phyloP scores from a whole-genome alignment of 345 rosid species.

The Noccaea caerulescens region DNA sequence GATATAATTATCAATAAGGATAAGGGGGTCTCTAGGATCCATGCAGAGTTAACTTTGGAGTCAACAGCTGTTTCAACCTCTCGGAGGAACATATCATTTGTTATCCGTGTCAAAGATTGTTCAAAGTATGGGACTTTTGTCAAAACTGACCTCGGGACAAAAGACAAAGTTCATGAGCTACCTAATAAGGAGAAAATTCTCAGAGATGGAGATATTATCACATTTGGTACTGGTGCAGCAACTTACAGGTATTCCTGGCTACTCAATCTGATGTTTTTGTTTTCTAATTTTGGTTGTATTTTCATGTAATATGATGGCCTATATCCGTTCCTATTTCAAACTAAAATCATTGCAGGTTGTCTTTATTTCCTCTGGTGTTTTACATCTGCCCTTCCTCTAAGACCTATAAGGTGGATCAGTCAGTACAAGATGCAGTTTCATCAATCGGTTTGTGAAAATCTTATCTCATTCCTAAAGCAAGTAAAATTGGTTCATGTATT shows the following conservation, averaged over 20 bases:
- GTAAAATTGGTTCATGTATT: constrained; percentile 3
- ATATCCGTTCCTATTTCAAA: not conserved
- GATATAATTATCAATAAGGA: constrained; percentile 77
- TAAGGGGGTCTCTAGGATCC: constrained; percentile 88
- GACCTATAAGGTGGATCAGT: constrained; percentile 45
- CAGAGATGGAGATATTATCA: constrained; percentile 69
- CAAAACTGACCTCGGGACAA: constrained; percentile 50
- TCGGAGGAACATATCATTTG: constrained; percentile 40
- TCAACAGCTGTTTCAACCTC: constrained; percentile 48
- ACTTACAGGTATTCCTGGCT: constrained; percentile 62
- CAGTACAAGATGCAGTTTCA: constrained; percentile 58
- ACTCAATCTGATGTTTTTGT: not conserved
- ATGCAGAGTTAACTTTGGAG: constrained; percentile 75
- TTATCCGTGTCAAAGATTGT: constrained; percentile 66
- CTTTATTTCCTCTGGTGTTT: constrained; percentile 59
- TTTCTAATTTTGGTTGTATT: not conserved
- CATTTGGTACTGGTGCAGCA: constrained; percentile 88
- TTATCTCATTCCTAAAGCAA: constrained; percentile 5
- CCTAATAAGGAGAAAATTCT: constrained; percentile 63
- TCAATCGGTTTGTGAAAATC: constrained; percentile 68
- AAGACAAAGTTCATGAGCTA: constrained; percentile 66
- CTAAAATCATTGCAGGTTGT: constrained; percentile 60
- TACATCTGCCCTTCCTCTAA: constrained; percentile 52
- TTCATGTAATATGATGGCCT: constrained; percentile 6
- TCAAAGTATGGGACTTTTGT: constrained; percentile 92